phyloP scores from a whole-genome alignment of 805 yeast genomes.

The Limtongia smithiae region DNA sequence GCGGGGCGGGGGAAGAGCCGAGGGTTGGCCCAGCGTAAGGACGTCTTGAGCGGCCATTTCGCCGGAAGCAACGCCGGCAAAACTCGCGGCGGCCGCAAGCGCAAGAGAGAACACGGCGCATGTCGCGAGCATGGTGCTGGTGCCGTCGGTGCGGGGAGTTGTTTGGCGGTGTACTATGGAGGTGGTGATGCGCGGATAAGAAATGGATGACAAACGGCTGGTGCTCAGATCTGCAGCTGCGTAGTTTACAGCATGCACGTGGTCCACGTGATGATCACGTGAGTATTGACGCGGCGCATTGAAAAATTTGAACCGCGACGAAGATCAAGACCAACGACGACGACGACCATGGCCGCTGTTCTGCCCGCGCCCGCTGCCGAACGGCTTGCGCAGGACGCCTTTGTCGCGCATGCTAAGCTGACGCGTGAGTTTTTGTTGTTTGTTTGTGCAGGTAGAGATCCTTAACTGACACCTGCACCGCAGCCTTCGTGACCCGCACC shows the following conservation, averaged over 20 bases:
- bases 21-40: conserved; percentile 34
- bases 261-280: too few species aligned
- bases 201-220: too few species aligned
- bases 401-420: conserved; percentile 8
- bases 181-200: too few species aligned
- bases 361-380: conserved; percentile 15
- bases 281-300: too few species aligned
- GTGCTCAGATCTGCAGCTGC: too few species aligned
- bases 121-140: too few species aligned
- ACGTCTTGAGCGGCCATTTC: conserved; percentile 15
- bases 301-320: too few species aligned
- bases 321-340: too few species aligned
- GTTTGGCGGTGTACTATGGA: too few species aligned
- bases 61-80: not conserved
- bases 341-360: conserved; percentile 6
- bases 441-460: not conserved
- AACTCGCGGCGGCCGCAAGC: not conserved
- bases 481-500: conserved; percentile 48
- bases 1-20: conserved; percentile 38
- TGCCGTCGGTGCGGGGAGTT: too few species aligned
- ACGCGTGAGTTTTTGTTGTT: conserved; percentile 9
- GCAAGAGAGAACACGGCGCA: too few species aligned
- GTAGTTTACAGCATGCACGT: too few species aligned
- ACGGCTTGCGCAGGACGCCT: conserved; percentile 7
- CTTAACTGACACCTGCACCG: not conserved